Evolutionary conservation across 495 filamentous ascomycete genomes (phyloP).

Genomic region (Annulohypoxylon maeteangense): DNA sequence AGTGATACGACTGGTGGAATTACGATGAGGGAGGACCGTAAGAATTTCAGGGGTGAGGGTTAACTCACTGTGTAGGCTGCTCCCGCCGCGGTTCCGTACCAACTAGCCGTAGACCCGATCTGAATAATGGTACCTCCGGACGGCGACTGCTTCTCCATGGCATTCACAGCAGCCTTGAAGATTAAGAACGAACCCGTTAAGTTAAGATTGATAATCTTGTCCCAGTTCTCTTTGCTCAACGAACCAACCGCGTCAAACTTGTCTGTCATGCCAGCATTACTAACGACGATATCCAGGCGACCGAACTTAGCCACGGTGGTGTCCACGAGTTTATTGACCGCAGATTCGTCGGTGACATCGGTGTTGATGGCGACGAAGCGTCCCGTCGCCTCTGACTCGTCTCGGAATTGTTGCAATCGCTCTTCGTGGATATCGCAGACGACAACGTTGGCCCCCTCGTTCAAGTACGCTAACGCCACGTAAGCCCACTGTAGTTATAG

Average conservation of each 20-base stretch:
- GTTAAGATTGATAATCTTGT: conserved; percentile 68
- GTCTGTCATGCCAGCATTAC: conserved; percentile 65
- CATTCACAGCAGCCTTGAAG: conserved; percentile 62
- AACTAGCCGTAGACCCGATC: conserved; percentile 56
- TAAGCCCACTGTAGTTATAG: not conserved
- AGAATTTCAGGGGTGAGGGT: not conserved
- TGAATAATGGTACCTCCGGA: conserved; percentile 58
- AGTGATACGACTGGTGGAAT: not conserved
- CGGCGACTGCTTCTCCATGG: conserved; percentile 38
- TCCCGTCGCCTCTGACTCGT: conserved; percentile 42
- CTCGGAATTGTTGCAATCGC: conserved; percentile 49
- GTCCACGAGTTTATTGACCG: conserved; percentile 50
- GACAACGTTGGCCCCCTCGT: conserved; percentile 55
- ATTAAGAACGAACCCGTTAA: conserved; percentile 67
- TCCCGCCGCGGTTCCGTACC: conserved; percentile 52
- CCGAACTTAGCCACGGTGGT: conserved; percentile 51
- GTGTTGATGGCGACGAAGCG: conserved; percentile 48
- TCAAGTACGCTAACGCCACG: conserved; percentile 53
- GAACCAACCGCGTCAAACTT: conserved; percentile 65
- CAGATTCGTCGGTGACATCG: conserved; percentile 52
- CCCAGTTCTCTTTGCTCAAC: conserved; percentile 62
- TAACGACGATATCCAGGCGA: conserved; percentile 60
- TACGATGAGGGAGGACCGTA: not conserved
- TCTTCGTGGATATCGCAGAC: conserved; percentile 59
- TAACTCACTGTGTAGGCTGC: conserved; percentile 63